A percentile compares a stretch with the other conserved stretches of the same genome.
Evolutionary conservation across 805 yeast genomes (phyloP).

Genomic region (Scheffersomyces amazonensis): DNA sequence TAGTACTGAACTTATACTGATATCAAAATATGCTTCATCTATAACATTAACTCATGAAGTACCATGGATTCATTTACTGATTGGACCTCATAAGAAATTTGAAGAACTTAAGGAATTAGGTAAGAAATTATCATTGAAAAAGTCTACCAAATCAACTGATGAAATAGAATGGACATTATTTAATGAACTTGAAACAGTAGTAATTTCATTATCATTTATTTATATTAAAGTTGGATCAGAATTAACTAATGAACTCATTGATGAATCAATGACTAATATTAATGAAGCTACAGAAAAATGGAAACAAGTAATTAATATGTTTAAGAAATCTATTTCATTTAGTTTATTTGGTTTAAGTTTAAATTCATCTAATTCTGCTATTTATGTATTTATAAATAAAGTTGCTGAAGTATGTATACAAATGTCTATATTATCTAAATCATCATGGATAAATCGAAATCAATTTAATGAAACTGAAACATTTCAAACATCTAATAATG

Average conservation of each 20-base stretch:
- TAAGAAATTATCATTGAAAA: neutral
- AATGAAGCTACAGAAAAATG: slow-evolving; percentile 25
- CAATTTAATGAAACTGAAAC: slow-evolving; percentile 16
- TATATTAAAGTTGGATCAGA: slow-evolving; percentile 35
- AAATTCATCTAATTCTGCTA: neutral
- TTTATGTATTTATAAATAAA: slow-evolving; percentile 16
- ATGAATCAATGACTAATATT: slow-evolving; percentile 15
- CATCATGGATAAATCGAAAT: slow-evolving; percentile 34
- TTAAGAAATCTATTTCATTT: slow-evolving; percentile 29
- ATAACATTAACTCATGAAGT: too few relatives aligned
- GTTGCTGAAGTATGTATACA: slow-evolving; percentile 32
- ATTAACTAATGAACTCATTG: slow-evolving; percentile 31
- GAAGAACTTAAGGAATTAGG: neutral
- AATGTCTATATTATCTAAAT: slow-evolving; percentile 37
- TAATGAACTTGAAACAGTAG: slow-evolving; percentile 25
- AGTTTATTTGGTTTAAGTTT: slow-evolving; percentile 19
- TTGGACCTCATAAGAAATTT: neutral
- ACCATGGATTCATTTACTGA: slow-evolving; percentile 14
- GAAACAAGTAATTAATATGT: slow-evolving; percentile 32
- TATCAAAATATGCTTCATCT: slow-evolving; percentile 4
- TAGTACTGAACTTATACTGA: neutral
- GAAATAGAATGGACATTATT: slow-evolving; percentile 24
- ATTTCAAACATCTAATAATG: slow-evolving; percentile 24
- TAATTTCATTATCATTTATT: slow-evolving; percentile 22
- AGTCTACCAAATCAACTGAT: neutral